phyloP scores from a whole-genome alignment of 1,139 yeast genomes.

The Sugiyamaella sp. region DNA sequence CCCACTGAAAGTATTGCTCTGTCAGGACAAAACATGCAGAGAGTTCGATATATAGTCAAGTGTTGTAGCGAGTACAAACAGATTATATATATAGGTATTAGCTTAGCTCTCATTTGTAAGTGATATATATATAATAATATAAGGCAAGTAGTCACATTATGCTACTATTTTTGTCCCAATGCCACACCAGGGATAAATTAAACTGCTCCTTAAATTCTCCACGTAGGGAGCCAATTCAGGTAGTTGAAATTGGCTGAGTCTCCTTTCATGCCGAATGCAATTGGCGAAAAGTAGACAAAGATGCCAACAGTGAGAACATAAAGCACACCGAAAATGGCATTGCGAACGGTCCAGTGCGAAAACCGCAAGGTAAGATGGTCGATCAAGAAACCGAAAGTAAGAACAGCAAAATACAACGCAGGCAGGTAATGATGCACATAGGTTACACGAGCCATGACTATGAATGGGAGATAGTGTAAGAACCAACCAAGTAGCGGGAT shows the following conservation, averaged over 20 bases:
- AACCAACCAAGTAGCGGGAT: constrained; percentile 95
- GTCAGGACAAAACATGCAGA: constrained; percentile 30
- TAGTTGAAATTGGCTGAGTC: constrained; percentile 66
- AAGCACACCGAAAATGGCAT: constrained; percentile 44
- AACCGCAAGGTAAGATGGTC: constrained; percentile 61
- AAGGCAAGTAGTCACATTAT: constrained; percentile 5
- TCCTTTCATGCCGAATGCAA: constrained; percentile 92
- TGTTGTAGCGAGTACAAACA: not conserved
- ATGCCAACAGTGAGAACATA: constrained; percentile 63
- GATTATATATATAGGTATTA: not conserved
- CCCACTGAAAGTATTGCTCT: constrained; percentile 28
- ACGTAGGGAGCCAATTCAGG: constrained; percentile 73
- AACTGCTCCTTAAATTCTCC: constrained; percentile 56
- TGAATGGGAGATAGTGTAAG: constrained; percentile 86
- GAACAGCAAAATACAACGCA: constrained; percentile 91
- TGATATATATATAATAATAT: constrained; percentile 14
- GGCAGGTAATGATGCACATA: constrained; percentile 98
- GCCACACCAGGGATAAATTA: not conserved
- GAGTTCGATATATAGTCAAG: constrained; percentile 4
- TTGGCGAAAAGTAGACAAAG: constrained; percentile 73
- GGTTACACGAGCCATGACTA: constrained; percentile 95
- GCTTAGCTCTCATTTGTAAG: constrained; percentile 13
- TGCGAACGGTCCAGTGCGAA: constrained; percentile 40
- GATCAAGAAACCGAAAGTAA: constrained; percentile 73
- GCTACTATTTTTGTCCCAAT: constrained; percentile 5